Conservation (phyloP, 352 stramenopile genomes). For the Phytopythium mirpurense region DNA sequence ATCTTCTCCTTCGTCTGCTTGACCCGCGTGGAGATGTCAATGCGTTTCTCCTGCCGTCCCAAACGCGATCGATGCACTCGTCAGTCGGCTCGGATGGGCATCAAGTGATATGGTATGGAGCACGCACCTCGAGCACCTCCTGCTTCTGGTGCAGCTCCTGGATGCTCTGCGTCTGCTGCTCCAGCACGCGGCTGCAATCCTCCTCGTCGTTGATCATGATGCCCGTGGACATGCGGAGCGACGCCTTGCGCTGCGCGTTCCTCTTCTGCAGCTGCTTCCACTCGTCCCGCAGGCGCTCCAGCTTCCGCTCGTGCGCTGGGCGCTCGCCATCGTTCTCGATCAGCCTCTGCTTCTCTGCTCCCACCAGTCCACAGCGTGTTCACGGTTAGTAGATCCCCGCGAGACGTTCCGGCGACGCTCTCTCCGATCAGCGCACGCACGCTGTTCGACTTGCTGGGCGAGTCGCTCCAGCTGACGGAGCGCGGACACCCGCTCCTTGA, state of each 20-base stretch:
- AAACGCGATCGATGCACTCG: no score
- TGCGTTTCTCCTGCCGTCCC: constrained; percentile 59
- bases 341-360: constrained; percentile 41
- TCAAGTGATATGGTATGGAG: no score
- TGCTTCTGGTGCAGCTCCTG: constrained; percentile 67
- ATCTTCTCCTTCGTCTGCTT: constrained; percentile 59
- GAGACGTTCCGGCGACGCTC: no score
- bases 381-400: no score
- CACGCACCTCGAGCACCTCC: constrained; percentile 46
- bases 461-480: constrained; percentile 38
- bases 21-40: constrained; percentile 63
- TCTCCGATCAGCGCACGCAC: no score
- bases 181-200: constrained; percentile 67
- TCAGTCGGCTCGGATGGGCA: no score
- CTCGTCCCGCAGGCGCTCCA: constrained; percentile 40
- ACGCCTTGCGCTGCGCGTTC: constrained; percentile 66
- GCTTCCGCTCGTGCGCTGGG: constrained; percentile 38
- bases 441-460: constrained; percentile 33
- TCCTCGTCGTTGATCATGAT: constrained; percentile 79
- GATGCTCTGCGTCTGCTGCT: constrained; percentile 67
- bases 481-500: constrained; percentile 33
- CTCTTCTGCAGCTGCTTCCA: constrained; percentile 72
- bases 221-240: constrained; percentile 60
- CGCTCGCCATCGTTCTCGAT: constrained; percentile 30
- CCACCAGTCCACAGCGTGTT: not conserved